A percentile compares a stretch with the other conserved stretches of the same genome.
Conservation (phyloP, 2,329 filamentous ascomycete genomes). For the Graphilbum fragrans region DNA sequence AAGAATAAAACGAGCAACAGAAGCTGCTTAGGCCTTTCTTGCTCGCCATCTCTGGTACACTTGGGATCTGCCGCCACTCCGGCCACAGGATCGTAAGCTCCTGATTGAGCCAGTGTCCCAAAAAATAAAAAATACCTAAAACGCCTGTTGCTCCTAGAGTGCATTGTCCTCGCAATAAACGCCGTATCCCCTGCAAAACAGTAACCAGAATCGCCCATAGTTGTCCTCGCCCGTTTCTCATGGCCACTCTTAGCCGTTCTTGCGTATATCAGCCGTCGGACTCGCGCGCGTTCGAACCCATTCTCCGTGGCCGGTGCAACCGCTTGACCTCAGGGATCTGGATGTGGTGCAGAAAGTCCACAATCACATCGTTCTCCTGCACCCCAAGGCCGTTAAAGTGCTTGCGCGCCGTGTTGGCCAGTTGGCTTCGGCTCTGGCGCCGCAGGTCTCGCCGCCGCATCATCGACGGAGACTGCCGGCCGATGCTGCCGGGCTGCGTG, state of each 20-base stretch:
- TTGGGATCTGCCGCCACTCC: no score
- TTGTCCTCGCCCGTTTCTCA: not conserved
- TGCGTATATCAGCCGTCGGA: constrained; percentile 7
- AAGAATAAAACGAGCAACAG: no score
- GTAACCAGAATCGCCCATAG: no score
- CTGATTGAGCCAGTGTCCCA: no score
- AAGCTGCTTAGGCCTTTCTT: no score
- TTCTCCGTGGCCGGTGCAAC: constrained; percentile 8
- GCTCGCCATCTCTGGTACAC: no score
- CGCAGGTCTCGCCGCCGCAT: constrained; percentile 50
- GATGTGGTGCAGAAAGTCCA: constrained; percentile 65
- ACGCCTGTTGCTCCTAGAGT: no score
- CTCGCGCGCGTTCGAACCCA: constrained; percentile 10
- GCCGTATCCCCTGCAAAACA: no score
- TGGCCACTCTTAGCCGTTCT: no score
- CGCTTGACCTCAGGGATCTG: constrained; percentile 36
- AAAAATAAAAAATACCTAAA: no score
- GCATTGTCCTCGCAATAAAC: no score
- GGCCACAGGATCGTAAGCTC: no score
- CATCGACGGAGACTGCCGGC: constrained; percentile 65
- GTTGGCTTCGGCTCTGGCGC: constrained; percentile 58
- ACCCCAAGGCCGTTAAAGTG: constrained; percentile 74
- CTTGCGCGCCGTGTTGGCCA: constrained; percentile 62
- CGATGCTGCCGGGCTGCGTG: constrained; percentile 50
- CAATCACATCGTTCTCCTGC: constrained; percentile 72